phyloP scores from a whole-genome alignment of 306 rosid species.

The Potentilla sterilis region DNA sequence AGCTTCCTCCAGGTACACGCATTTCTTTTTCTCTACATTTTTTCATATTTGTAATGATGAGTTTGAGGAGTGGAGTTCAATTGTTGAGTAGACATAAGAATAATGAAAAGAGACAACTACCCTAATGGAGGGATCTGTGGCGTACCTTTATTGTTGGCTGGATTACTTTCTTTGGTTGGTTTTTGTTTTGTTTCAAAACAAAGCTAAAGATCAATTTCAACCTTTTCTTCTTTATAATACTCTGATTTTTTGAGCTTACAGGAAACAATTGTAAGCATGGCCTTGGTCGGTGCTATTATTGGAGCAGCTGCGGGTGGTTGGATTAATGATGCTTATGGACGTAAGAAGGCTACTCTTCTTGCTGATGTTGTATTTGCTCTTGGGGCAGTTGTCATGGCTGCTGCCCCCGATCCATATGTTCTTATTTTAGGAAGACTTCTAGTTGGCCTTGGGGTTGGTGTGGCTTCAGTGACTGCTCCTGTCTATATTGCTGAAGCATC shows the following conservation, averaged over 20 bases:
- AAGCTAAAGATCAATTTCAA: background rate
- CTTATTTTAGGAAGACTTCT: conserved; percentile 75
- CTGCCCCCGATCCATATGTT: conserved; percentile 61
- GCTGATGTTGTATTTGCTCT: conserved; percentile 62
- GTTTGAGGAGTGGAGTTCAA: background rate
- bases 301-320: conserved; percentile 89
- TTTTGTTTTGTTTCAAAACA: background rate
- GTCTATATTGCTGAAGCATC: conserved; percentile 89
- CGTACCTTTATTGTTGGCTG: background rate
- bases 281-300: conserved; percentile 72
- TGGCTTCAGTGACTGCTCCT: conserved; percentile 88
- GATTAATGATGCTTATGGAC: conserved; percentile 71
- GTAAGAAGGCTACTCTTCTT: conserved; percentile 73
- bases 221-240: background rate
- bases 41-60: background rate
- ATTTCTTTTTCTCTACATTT: background rate
- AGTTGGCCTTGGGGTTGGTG: conserved; percentile 70
- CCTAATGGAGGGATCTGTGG: conserved; percentile 6
- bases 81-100: conserved; percentile 10
- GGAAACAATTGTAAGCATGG: conserved; percentile 96
- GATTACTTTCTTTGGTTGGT: background rate
- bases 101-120: background rate
- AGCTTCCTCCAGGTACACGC: conserved; percentile 50
- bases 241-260: conserved; percentile 31
- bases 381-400: conserved; percentile 75